Evolutionary conservation across 441 rosid genomes (phyloP).

Genomic region (Pelargonium fulgidum): DNA sequence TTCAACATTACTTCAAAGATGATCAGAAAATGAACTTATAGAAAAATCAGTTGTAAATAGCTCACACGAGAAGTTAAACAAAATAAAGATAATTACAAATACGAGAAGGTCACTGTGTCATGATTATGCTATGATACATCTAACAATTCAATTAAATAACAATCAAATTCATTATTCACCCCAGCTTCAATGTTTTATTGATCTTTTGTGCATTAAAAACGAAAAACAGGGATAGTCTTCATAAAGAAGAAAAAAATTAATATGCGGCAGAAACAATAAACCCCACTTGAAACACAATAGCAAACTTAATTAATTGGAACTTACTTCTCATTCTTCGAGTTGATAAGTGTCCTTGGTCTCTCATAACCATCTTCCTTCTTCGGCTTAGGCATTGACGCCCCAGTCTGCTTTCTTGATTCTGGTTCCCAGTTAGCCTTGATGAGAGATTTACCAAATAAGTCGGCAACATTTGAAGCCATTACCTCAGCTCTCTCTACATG

Average conservation of each 20-base stretch:
- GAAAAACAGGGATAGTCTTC: not conserved
- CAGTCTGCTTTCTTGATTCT: conserved; percentile 42
- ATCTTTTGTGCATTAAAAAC: not conserved
- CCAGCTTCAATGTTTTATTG: not conserved
- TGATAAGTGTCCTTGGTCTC: conserved; percentile 59
- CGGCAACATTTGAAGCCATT: conserved; percentile 75
- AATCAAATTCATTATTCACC: too few relatives aligned
- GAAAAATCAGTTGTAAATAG: too few relatives aligned
- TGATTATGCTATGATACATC: too few relatives aligned
- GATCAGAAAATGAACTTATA: too few relatives aligned
- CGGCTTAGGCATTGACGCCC: conserved; percentile 30
- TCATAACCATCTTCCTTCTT: conserved; percentile 38
- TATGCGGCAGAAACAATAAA: not conserved
- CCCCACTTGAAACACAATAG: not conserved
- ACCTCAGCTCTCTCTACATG: conserved; percentile 63
- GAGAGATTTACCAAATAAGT: conserved; percentile 75
- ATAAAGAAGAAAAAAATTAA: not conserved
- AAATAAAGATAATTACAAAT: too few relatives aligned
- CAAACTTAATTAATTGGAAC: conserved; percentile 20
- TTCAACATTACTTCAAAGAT: too few relatives aligned
- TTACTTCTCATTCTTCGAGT: conserved; percentile 33
- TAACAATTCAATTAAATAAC: too few relatives aligned
- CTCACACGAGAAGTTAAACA: too few relatives aligned
- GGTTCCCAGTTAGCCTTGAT: conserved; percentile 69
- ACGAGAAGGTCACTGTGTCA: too few relatives aligned